A percentile compares a stretch with the other conserved stretches of the same genome.
Conservation (phyloP, 371 early-diverging fungal genomes). For the Mucor plumbeus region DNA sequence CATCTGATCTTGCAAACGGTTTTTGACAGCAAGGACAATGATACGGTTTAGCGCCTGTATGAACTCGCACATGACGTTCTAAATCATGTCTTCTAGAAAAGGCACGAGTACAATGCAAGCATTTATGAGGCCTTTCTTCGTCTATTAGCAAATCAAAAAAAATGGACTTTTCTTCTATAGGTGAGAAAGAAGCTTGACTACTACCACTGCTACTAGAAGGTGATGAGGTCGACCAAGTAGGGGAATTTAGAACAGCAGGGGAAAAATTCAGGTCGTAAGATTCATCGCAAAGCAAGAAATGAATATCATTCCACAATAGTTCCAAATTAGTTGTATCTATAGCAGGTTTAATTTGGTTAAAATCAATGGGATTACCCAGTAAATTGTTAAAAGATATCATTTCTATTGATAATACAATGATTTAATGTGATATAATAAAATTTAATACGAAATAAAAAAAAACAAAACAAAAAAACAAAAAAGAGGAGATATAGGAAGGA, state of each 20-base stretch:
- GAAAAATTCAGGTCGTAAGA: not conserved
- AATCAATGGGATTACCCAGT: slow-evolving; percentile 13
- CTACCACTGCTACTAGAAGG: not conserved
- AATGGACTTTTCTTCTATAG: not conserved
- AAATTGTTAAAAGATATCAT: slow-evolving; percentile 1
- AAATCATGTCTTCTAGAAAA: slow-evolving; percentile 43
- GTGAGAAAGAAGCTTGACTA: slow-evolving; percentile 12
- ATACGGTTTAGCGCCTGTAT: slow-evolving; percentile 64
- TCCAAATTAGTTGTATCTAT: not conserved
- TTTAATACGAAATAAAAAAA: no score
- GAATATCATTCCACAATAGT: slow-evolving; percentile 8
- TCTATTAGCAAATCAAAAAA: slow-evolving; percentile 1
- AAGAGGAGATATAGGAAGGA: not conserved
- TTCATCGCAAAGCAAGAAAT: not conserved
- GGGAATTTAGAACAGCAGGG: not conserved
- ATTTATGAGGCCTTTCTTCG: slow-evolving; percentile 21
- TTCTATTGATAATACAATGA: not conserved
- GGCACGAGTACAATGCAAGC: slow-evolving; percentile 26
- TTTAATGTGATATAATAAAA: not conserved
- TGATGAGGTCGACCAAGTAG: not conserved
- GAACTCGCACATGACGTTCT: slow-evolving; percentile 41
- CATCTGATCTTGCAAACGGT: slow-evolving; percentile 63
- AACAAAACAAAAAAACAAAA: no score
- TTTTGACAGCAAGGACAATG: slow-evolving; percentile 56
- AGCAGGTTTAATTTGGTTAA: slow-evolving; percentile 6